phyloP scores from a whole-genome alignment of 257 asterid genomes.

The Solanum bulbocastanum region DNA sequence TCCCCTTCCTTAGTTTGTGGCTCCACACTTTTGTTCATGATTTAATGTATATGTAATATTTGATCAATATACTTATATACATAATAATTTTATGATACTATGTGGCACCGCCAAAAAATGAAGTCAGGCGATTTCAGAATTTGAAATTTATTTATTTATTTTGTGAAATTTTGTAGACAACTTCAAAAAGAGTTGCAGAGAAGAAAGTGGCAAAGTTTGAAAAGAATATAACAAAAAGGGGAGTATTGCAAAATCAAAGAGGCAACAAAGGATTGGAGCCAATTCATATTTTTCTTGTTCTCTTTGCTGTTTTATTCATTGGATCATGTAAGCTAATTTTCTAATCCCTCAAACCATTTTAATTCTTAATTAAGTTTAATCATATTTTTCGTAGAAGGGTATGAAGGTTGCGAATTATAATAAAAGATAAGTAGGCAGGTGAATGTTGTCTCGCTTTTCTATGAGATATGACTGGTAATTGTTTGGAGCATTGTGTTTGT shows the following conservation, averaged over 20 bases:
- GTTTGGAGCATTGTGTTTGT: background rate
- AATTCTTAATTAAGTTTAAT: background rate
- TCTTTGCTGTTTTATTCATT: slow-evolving; percentile 60
- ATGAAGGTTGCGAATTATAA: background rate
- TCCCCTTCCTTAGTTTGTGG: background rate
- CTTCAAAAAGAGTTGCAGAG: slow-evolving; percentile 60
- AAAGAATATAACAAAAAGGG: slow-evolving; percentile 67
- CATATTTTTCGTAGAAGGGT: background rate
- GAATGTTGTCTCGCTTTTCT: background rate
- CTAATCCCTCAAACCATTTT: background rate
- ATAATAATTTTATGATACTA: background rate
- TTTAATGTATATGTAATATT: background rate
- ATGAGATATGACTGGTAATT: background rate
- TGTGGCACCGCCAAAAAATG: background rate
- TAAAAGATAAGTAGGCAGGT: background rate
- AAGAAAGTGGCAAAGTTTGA: slow-evolving; percentile 79
- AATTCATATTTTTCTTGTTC: slow-evolving; percentile 57
- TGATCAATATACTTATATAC: background rate
- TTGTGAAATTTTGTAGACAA: slow-evolving; percentile 35
- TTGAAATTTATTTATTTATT: background rate
- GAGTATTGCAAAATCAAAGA: slow-evolving; percentile 24
- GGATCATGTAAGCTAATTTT: slow-evolving; percentile 46
- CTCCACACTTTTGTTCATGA: background rate
- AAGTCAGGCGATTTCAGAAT: background rate
- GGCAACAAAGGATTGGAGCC: slow-evolving; percentile 47